Conservation (phyloP, 108 stramenopile genomes). For the Thalassiosira profunda region DNA sequence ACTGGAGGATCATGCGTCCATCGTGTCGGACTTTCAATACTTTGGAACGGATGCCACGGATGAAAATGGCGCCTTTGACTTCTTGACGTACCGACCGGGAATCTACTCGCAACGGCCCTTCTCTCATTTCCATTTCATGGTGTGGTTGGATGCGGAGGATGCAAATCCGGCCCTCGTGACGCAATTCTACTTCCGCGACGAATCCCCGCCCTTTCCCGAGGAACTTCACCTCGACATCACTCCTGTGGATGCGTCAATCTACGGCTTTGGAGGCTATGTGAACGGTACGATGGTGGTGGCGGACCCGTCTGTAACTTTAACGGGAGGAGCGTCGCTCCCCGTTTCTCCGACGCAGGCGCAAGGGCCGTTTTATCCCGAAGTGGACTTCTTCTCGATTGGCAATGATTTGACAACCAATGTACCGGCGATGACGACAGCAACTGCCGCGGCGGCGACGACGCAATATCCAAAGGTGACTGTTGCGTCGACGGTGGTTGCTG, state of each 20-base stretch:
- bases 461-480: too few relatives aligned
- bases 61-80: neutral
- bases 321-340: neutral
- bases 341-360: neutral
- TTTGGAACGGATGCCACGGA: conserved; percentile 15
- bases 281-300: conserved; percentile 13
- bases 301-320: too few relatives aligned
- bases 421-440: too few relatives aligned
- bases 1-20: neutral
- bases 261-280: conserved; percentile 13
- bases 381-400: conserved; percentile 9
- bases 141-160: neutral
- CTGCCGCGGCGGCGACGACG: too few relatives aligned
- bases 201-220: conserved; percentile 5
- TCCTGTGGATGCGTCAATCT: neutral
- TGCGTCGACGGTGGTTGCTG: too few relatives aligned
- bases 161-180: neutral
- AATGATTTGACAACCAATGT: conserved; percentile 17
- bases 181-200: conserved; percentile 14
- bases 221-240: conserved; percentile 7
- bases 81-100: conserved; percentile 6
- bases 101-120: neutral
- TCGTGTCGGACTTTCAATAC: conserved; percentile 17
- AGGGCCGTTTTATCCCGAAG: conserved; percentile 7
- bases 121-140: conserved; percentile 16